A percentile compares a stretch with the other conserved stretches of the same genome.
These are phyloP conservation scores for Trichocladium uniseriatum DNA, from an alignment of 495 filamentous ascomycete species.

Conservation along the genomic window DNA sequence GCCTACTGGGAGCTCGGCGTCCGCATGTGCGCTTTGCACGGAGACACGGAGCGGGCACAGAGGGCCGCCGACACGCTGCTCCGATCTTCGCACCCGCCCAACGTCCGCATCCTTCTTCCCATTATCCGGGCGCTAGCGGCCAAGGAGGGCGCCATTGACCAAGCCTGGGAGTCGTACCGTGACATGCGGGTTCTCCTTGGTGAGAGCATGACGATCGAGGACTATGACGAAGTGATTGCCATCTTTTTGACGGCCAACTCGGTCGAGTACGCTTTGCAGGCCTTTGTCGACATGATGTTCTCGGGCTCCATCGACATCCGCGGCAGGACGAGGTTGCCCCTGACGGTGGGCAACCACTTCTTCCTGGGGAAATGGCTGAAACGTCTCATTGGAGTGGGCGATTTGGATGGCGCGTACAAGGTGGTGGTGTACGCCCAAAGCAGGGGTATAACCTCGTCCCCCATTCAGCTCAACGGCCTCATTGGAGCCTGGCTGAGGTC, in stretches of 20 bases:
- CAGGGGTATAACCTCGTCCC: conserved; percentile 51
- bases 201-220: conserved; percentile 55
- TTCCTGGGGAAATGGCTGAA: conserved; percentile 79
- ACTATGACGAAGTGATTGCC: conserved; percentile 62
- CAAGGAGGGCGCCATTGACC: conserved; percentile 28
- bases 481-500: conserved; percentile 65
- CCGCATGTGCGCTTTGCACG: conserved; percentile 51
- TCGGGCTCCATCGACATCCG: conserved; percentile 40
- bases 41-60: conserved; percentile 54
- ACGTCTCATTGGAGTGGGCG: conserved; percentile 62
- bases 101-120: conserved; percentile 56
- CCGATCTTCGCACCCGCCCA: conserved; percentile 35
- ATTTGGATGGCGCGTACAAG: conserved; percentile 57
- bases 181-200: conserved; percentile 51
- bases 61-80: conserved; percentile 52
- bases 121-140: conserved; percentile 45
- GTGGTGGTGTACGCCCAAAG: conserved; percentile 61
- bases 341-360: conserved; percentile 60
- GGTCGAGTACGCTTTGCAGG: conserved; percentile 55
- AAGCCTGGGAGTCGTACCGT: conserved; percentile 60
- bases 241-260: conserved; percentile 51
- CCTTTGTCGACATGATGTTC: conserved; percentile 82
- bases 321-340: conserved; percentile 43
- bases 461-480: conserved; percentile 66
- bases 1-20: conserved; percentile 62